A percentile compares a stretch with the other conserved stretches of the same genome.
Conservation (phyloP, 306 rosid genomes). For the Quercus berberidifolia region DNA sequence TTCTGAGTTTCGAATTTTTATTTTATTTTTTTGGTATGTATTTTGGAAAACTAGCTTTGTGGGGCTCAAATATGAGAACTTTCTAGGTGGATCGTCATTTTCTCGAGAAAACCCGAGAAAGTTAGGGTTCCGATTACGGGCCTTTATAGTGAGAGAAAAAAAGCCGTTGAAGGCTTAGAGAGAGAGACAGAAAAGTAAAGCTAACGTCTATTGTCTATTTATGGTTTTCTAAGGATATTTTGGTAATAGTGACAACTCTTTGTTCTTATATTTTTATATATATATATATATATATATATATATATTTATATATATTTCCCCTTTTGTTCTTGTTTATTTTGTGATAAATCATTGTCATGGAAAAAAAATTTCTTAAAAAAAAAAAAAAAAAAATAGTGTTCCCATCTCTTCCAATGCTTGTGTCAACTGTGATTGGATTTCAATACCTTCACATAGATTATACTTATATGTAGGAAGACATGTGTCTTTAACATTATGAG, state of each 20-base stretch:
- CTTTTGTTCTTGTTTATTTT: too few species aligned
- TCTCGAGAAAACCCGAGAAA: not conserved
- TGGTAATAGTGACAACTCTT: not conserved
- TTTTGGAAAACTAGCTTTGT: not conserved
- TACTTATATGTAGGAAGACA: too few species aligned
- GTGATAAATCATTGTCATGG: too few species aligned
- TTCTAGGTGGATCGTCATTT: slow-evolving; percentile 14
- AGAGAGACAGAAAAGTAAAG: not conserved
- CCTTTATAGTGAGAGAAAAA: not conserved
- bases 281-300: too few species aligned
- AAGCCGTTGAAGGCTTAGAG: slow-evolving; percentile 26
- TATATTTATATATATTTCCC: too few species aligned
- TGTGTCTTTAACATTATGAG: too few species aligned
- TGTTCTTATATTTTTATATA: too few species aligned
- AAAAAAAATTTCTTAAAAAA: too few species aligned
- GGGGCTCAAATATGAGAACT: slow-evolving; percentile 10
- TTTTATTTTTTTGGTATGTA: not conserved
- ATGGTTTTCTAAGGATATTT: not conserved
- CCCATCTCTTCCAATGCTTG: too few species aligned
- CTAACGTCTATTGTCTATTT: not conserved
- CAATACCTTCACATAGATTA: accelerated
- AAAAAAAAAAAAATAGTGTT: too few species aligned
- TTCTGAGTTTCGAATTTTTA: not conserved
- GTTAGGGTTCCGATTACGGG: slow-evolving; percentile 42
- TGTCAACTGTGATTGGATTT: too few species aligned